Evolutionary conservation across 176 grass and related monocot genomes (phyloP), one percentile per base, ranked within the genome.

Genomic region (Oryza glaberrima): DNA sequence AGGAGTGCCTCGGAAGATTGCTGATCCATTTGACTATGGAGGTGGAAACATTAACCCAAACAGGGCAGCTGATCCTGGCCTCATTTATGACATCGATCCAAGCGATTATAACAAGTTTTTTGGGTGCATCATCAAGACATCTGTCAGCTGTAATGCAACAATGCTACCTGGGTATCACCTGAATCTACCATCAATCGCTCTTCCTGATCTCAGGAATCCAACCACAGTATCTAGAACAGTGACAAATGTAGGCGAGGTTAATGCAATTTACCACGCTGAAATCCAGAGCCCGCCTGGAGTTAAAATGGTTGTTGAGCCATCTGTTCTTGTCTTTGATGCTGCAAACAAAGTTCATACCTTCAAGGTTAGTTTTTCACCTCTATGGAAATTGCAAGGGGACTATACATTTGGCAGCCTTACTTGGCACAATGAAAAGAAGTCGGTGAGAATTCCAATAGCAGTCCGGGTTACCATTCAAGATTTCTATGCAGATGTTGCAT

Each of bases 21-120:
- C 87, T 9, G 81, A 84, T 36, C 87, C 87, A 13, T 88, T 88
- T 4, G 87, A 88, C 67, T 88, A 88, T 0, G 81, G 86, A 12
- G 86, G 75, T 0, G 86, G 86, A 2, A 23, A 83, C 58, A 72
- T 85, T 13, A 63, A 78, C 26, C 83, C 75, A 7, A 85, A 63
- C 52, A 36, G 65, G 4, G 83, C 83, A 17, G 49, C 67, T 7
- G 51, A 78, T 22, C 83, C 83, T 17, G 83, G 83, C 19, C 83
- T 85, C 4, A 64, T 85, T 64, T 85, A 72, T n/a, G 75, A 85
- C 67, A 78, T 85, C 17, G 75, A 85, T 48, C 83, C 83, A 23
- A 71, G 9, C 4, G 83, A 65, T 65, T 86, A 86, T 17, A 60
- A 46, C 75, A 72, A 78, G 25, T 85, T 85, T 17, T 65, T 69